Percentiles rank a stretch among this genome's conserved stretches.
Conservation (phyloP, 75 land plant genomes). For the Pseudotsuga menziesii region DNA sequence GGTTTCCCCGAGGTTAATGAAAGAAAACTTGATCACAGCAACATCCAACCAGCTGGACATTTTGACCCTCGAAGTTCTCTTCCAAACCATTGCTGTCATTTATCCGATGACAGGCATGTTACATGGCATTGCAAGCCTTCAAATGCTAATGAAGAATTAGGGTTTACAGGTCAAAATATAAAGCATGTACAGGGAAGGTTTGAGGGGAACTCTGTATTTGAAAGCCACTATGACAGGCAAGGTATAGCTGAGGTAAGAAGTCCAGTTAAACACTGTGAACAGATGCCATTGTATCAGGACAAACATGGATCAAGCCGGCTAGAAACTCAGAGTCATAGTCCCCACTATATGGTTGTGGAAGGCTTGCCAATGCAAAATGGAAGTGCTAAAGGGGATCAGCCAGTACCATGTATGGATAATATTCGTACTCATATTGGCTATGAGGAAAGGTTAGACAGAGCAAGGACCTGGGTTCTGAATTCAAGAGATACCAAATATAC, state of each 20-base stretch:
- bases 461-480: conserved; percentile 9
- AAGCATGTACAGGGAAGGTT: conserved; percentile 4
- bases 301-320: not conserved
- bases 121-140: not conserved
- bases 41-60: conserved; percentile 1
- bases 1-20: not conserved
- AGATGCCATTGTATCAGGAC: not conserved
- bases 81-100: not conserved
- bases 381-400: conserved; percentile 2
- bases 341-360: not conserved
- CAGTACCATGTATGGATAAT: not conserved
- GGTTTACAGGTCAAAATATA: not conserved
- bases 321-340: not conserved
- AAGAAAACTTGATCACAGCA: not conserved
- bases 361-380: not conserved
- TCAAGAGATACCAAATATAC: not conserved
- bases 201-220: not conserved
- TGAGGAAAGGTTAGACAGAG: conserved; percentile 4
- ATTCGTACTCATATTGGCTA: not conserved
- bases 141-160: not conserved
- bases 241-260: not conserved
- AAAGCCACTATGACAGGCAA: conserved; percentile 3
- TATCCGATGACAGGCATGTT: conserved; percentile 3
- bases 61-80: not conserved
- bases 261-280: not conserved